Base-by-base conservation (phyloP, 1,284 basidiomycete species). In the Pyrrhoderma noxium region DNA sequence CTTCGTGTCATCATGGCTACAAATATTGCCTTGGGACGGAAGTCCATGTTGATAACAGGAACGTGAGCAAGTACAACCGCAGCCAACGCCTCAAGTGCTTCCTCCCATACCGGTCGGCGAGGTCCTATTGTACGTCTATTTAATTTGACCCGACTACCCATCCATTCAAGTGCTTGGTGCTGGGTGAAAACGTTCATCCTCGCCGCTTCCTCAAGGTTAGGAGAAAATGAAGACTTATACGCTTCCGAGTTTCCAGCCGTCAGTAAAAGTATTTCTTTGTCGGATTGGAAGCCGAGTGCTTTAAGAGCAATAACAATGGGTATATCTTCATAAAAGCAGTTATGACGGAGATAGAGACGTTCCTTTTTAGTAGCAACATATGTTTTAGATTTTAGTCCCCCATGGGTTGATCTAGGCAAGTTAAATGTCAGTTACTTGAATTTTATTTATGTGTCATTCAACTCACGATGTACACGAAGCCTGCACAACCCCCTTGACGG, bases 11-110 rank as follows among this genome's bases (percentile, higher is more conserved):
- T 99, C 0, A 93, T 96, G 1, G 93, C 94, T 34, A 99, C 88
- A 67, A 99, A 99, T 61, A 99, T 91, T 23, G 93, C 93, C 67
- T 99, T 99, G 9, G 93, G 81, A 45, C 90, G 76, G 67, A 99
- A 93, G 68, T 99, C 93, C 56, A 96, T 75, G 19, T 89, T 82
- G 47, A 84, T 79, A 25, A 99, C 93, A 2, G 93, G 91, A 2
- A 99, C 93, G 68, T 99, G 96, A 3, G 94, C 94, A 44, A 99
- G 78, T 4, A 99, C 92, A 64, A 99, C 96, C 2, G 96, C 95
- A 1, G 95, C 93, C 11, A 99, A 76, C 2, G 95, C 93, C 63
- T 99, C 95, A 52, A 96, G 70, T 0, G 95, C 97, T 67, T 99
- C 93, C 67, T 99, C 96, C 76, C 84, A 85, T 13, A 85, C 80